These are phyloP conservation scores for Anethum foeniculum DNA, from an alignment of 140 eudicot species.

Conservation along the genomic window DNA sequence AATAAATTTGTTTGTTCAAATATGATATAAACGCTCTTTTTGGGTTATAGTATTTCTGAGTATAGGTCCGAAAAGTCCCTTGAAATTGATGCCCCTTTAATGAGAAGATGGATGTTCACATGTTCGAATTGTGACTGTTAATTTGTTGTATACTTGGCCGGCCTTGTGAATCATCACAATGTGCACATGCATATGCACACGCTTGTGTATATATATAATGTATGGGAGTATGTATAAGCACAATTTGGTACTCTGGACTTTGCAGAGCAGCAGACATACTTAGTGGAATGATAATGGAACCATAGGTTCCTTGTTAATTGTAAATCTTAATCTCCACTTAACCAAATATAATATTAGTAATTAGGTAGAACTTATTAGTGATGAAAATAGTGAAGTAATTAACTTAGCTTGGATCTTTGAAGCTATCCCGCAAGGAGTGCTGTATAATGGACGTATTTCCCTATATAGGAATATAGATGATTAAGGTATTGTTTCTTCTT, in stretches of 20 bases:
- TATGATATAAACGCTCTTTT: neutral
- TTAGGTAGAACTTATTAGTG: neutral
- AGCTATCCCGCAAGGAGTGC: neutral
- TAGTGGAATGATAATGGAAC: neutral
- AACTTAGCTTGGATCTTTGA: neutral
- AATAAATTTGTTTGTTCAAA: neutral
- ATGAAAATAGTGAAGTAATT: neutral
- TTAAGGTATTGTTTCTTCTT: neutral
- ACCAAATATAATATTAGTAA: neutral
- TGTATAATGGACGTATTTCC: neutral
- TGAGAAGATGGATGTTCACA: neutral
- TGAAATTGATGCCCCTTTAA: neutral
- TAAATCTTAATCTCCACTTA: neutral
- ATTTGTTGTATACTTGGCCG: neutral
- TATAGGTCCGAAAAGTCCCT: neutral
- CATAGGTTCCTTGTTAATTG: neutral
- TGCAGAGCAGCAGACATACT: neutral
- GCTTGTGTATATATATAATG: neutral
- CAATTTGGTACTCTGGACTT: neutral
- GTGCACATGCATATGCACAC: neutral
- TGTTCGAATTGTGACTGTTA: neutral
- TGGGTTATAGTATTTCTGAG: neutral
- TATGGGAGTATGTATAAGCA: neutral
- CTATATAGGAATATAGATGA: neutral
- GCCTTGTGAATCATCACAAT: neutral